Conservation (phyloP, 176 grass and related monocot genomes). For the Cenchrus americanus region DNA sequence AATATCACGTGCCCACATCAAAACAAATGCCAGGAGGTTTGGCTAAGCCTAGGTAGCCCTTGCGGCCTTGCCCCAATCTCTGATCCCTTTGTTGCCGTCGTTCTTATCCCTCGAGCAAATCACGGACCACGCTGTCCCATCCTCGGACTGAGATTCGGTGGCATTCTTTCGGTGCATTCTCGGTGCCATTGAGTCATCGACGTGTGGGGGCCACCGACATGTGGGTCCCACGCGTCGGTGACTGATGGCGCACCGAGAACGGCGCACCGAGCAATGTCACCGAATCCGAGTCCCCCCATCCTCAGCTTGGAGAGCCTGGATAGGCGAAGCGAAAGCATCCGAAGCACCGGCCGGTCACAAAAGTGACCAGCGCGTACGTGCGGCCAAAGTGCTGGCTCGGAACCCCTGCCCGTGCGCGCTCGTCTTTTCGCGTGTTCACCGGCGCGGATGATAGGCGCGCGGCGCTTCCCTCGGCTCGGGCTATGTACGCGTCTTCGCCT, state of each 20-base stretch:
- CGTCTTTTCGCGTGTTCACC: neutral
- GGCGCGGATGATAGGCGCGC: neutral
- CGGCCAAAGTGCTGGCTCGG: slow-evolving; percentile 11
- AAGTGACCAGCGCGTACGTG: neutral
- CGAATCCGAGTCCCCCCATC: too few relatives aligned
- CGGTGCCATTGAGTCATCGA: too few relatives aligned
- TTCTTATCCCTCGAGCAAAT: slow-evolving; percentile 26
- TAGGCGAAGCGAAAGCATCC: slow-evolving; percentile 18
- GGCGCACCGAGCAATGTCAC: too few relatives aligned
- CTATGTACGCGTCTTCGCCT: neutral
- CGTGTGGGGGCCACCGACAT: too few relatives aligned
- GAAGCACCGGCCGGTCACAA: neutral
- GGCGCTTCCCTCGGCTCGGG: neutral
- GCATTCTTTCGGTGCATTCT: too few relatives aligned
- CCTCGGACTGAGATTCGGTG: too few relatives aligned
- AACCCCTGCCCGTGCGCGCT: neutral
- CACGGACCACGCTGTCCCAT: slow-evolving; percentile 6
- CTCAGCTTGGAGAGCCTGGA: neutral
- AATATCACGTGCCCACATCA: neutral
- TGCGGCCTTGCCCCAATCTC: neutral
- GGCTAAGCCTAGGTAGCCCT: neutral
- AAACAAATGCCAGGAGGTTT: neutral
- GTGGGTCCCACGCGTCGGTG: too few relatives aligned
- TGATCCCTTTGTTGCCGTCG: neutral
- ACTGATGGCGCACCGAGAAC: too few relatives aligned